Base-by-base conservation (phyloP, 1,284 basidiomycete species). In the Cutaneotrichosporon dermatis region DNA sequence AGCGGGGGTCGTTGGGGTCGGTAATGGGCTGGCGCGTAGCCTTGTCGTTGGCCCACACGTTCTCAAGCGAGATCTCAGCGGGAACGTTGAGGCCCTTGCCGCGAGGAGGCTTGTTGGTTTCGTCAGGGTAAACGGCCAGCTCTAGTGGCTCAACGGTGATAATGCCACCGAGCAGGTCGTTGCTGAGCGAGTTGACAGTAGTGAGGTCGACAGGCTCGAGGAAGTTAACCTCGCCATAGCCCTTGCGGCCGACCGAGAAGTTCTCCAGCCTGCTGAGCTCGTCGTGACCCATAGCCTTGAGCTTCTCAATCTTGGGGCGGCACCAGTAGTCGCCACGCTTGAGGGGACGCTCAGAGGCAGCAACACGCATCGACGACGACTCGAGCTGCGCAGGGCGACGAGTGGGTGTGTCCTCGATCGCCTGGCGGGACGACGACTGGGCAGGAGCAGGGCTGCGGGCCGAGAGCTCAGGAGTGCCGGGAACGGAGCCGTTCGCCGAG, bases 201-300 rank as follows among this genome's bases (percentile, higher is more conserved):
- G 93, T 97, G 58, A 99, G 83, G 74, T 99, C 93, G 58, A 99
- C 95, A 0, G 91, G 86, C 61, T 92, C 87, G 49, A 92, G 80
- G 83, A 97, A 99, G 46, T 86, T 84, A 67, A 99, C 88, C 75
- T 92, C 84, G 51, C 96, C 95, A 69, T 87, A 96, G 49, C 93
- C 93, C 59, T 88, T 84, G 39, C 96, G 87, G 8, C 93, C 92
- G 44, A 96, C 92, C 34, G 88, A 82, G 66, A 99, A 87, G 70
- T 86, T 85, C 49, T 75, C 69, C 1, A 86, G 76, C 53, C 84
- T 78, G 69, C 87, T 86, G 15, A 99, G 81, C 67, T 91, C 84
- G 63, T 88, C 85, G 67, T 87, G 86, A 8, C 66, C 55, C 53
- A 84, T 80, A 56, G 84, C 82, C 70, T 86, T 85, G 60, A 97